Base-by-base conservation (phyloP, 2,329 filamentous ascomycete genomes). In the Aspergillus caelatus region DNA sequence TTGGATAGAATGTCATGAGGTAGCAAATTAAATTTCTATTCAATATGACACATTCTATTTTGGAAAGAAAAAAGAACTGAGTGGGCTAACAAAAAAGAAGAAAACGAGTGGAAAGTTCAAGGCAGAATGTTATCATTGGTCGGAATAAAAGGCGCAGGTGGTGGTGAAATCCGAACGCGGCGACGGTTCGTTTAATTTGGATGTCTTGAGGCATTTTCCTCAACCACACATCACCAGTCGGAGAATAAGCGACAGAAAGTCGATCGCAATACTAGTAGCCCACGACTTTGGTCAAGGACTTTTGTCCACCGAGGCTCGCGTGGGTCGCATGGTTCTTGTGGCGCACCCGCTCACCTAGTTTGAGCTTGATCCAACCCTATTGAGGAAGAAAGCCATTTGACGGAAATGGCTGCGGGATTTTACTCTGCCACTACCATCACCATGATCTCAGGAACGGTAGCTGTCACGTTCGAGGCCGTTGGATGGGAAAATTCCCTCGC, bases 201-300 rank as follows among this genome's bases (percentile, higher is more conserved):
- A 11, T 16, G 34, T n/a, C 39, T 48, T 32, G 45, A 48, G 56
- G 56, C n/a, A 58, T 58, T 58, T 58, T 48, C 56, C 11, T 23
- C 8, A 19, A 32, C 56, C 56, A 58, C 41, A 46, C 28, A 48
- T n/a, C 21, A 19, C 2, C 30, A 14, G 28, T 19, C 52, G 52
- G 52, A 36, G 28, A 54, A 14, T 36, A 54, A 36, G 52, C 52
- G 30, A 54, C 52, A 34, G 16, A 46, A 34, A 34, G 30, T 32
- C 50, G 26, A 53, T 53, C 50, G n/a, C 50, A 54, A 54, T 54
- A 55, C 32, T 54, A n/a, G n/a, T n/a, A n/a, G n/a, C n/a, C n/a
- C n/a, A n/a, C n/a, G n/a, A n/a, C n/a, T n/a, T n/a, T n/a, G n/a
- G n/a, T n/a, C n/a, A n/a, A n/a, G n/a, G n/a, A n/a, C n/a, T n/a